Base-by-base conservation (phyloP, 179 eudicot species). In the Spinacia oleracea region DNA sequence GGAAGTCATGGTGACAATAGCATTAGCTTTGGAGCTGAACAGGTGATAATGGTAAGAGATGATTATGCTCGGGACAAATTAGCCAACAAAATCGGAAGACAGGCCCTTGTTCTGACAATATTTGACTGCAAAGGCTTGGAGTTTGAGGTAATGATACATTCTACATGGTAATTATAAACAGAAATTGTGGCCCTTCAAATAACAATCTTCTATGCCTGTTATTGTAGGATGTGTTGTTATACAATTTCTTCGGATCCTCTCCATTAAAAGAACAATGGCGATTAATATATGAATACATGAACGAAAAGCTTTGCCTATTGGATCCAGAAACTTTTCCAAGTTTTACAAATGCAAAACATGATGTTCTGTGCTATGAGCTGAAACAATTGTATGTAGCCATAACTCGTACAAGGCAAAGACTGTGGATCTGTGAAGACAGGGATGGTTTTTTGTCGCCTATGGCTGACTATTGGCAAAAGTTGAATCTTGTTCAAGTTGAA, bases 121-220 rank as follows among this genome's bases (percentile, higher is more conserved):
- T 80, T 92, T 58, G 97, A 92, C 84, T 92, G 95, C 87, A 91
- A 92, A 79, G 97, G 97, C 72, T 85, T 92, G 38, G 97, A 92
- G 73, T 92, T 92, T 81, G 93, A 92, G 93, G 95, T 89, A 56
- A 69, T 73, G 51, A 29, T 53, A 0, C n/a, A 25, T 42, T 14
- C 4, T 71, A 2, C 0, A 12, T 69, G 20, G 72, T n/a, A 9
- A 45, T 14, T 70, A 32, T 20, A 45, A 67, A 32, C 3, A 31
- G 69, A 32, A 64, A 70, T 16, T 12, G 21, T 23, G 34, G 27
- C 9, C 56, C n/a, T 68, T 42, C n/a, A 4, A 6, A 3, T 48
- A 40, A 21, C 6, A 70, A 14, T 23, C 40, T 68, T 3, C 40
- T 63, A 15, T 27, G 53, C 4, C 0, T 35, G 15, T 20, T 20